Evolutionary conservation across 768 basidiomycete genomes (phyloP).

Genomic region (Lactarius sp.): DNA sequence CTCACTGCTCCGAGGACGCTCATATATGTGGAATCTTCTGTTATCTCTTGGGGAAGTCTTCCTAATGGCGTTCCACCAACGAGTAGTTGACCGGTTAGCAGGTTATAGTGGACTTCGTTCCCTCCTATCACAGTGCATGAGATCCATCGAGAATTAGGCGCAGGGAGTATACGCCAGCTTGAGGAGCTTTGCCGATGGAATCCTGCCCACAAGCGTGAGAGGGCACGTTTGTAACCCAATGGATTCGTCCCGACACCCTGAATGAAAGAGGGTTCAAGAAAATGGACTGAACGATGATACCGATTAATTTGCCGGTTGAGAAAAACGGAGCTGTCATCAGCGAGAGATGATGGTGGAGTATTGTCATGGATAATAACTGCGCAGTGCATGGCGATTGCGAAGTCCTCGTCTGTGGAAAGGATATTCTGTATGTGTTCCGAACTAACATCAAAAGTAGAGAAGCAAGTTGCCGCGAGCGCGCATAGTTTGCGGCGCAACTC

Average conservation of each 20-base stretch:
- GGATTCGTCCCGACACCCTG: not conserved
- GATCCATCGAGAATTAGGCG: too few species aligned
- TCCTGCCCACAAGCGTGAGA: not conserved
- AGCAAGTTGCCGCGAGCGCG: too few species aligned
- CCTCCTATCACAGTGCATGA: too few species aligned
- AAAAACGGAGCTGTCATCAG: not conserved
- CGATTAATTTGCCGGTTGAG: conserved; percentile 6
- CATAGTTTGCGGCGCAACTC: too few species aligned
- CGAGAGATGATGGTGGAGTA: not conserved
- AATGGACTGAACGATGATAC: conserved; percentile 5
- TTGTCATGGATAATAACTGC: conserved; percentile 17
- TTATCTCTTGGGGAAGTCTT: conserved; percentile 24
- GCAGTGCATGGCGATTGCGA: conserved; percentile 11
- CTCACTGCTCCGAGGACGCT: conserved; percentile 35
- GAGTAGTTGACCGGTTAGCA: conserved; percentile 34
- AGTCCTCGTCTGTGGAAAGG: too few species aligned
- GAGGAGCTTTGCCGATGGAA: not conserved
- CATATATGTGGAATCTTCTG: conserved; percentile 33
- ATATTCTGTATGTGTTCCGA: too few species aligned
- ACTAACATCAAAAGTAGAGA: too few species aligned
- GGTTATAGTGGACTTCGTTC: too few species aligned
- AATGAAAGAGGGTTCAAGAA: conserved; percentile 4
- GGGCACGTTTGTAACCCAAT: not conserved
- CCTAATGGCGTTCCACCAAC: conserved; percentile 39
- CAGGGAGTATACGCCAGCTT: too few species aligned